phyloP scores from a whole-genome alignment of 495 filamentous ascomycete genomes.

The Apodospora peruviana region DNA sequence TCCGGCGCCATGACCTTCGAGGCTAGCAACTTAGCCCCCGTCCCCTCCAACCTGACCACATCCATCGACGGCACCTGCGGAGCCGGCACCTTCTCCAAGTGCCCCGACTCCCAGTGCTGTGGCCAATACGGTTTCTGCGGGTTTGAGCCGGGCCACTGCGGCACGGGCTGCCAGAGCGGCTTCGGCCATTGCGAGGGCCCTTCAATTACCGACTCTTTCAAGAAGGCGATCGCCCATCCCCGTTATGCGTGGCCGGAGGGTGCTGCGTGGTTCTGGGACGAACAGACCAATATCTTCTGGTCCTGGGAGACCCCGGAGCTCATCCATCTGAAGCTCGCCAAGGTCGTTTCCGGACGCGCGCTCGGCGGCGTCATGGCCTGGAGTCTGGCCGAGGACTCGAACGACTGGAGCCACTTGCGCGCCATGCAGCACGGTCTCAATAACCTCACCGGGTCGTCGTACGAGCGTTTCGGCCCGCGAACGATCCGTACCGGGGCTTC shows the following conservation, averaged over 20 bases:
- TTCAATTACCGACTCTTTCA: conserved; percentile 18
- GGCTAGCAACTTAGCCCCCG: conserved; percentile 19
- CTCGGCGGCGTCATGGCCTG: conserved; percentile 56
- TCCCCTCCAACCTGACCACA: conserved; percentile 17
- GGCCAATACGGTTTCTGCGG: conserved; percentile 23
- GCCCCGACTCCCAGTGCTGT: conserved; percentile 10
- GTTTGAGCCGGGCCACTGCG: conserved; percentile 35
- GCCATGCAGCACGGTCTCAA: conserved; percentile 48
- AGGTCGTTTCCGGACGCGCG: conserved; percentile 51
- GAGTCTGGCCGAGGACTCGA: conserved; percentile 59
- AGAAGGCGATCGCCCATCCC: conserved; percentile 42
- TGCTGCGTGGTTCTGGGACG: conserved; percentile 60
- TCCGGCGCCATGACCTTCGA: conserved; percentile 51
- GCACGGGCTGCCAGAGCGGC: conserved; percentile 38
- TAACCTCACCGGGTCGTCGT: no score
- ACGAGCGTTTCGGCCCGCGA: no score
- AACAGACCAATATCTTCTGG: conserved; percentile 52
- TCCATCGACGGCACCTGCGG: conserved; percentile 15
- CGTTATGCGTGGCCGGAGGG: conserved; percentile 45
- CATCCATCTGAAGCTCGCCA: conserved; percentile 52
- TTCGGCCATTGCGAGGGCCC: conserved; percentile 25
- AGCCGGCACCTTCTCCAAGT: conserved; percentile 5
- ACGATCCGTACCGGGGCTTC: no score
- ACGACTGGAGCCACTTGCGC: conserved; percentile 47
- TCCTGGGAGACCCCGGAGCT: conserved; percentile 60